Evolutionary conservation across 1,284 basidiomycete species (phyloP).

Genomic region (Puccinia triticina): DNA sequence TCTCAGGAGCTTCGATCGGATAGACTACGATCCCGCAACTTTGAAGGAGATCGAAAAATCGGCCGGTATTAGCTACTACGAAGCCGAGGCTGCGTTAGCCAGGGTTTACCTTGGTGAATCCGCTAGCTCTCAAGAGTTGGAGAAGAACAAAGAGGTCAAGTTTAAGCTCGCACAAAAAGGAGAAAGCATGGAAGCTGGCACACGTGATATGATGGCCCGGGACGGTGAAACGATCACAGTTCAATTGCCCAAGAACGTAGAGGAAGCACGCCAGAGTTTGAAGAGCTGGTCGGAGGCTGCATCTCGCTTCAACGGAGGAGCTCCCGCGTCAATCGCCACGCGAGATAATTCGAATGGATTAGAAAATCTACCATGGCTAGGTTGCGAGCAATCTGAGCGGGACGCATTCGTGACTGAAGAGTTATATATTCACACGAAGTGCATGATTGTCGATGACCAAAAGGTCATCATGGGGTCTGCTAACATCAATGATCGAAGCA

Average conservation of each 20-base stretch:
- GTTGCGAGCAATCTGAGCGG: slow-evolving; percentile 77
- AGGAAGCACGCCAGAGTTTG: slow-evolving; percentile 56
- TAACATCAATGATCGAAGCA: slow-evolving; percentile 81
- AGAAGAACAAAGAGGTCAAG: slow-evolving; percentile 53
- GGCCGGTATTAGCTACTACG: slow-evolving; percentile 76
- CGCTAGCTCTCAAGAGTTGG: slow-evolving; percentile 63
- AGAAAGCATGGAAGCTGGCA: slow-evolving; percentile 53
- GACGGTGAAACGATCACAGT: slow-evolving; percentile 52
- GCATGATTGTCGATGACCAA: slow-evolving; percentile 89
- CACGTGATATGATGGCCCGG: slow-evolving; percentile 48
- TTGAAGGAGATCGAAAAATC: slow-evolving; percentile 72
- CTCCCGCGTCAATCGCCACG: slow-evolving; percentile 75
- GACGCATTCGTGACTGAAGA: slow-evolving; percentile 72
- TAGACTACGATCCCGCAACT: slow-evolving; percentile 72
- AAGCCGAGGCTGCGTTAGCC: slow-evolving; percentile 83
- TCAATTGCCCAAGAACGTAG: slow-evolving; percentile 55
- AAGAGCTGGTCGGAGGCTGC: slow-evolving; percentile 54
- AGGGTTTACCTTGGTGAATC: slow-evolving; percentile 74
- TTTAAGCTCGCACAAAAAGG: slow-evolving; percentile 58
- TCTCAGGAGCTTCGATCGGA: slow-evolving; percentile 83
- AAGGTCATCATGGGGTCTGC: slow-evolving; percentile 75
- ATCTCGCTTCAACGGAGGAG: slow-evolving; percentile 58
- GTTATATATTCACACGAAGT: slow-evolving; percentile 70
- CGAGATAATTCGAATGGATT: slow-evolving; percentile 66
- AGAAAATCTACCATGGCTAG: slow-evolving; percentile 73